These are phyloP conservation scores for Metarhizium sp. DNA, from an alignment of 2,329 filamentous ascomycete species.

Conservation along the genomic window DNA sequence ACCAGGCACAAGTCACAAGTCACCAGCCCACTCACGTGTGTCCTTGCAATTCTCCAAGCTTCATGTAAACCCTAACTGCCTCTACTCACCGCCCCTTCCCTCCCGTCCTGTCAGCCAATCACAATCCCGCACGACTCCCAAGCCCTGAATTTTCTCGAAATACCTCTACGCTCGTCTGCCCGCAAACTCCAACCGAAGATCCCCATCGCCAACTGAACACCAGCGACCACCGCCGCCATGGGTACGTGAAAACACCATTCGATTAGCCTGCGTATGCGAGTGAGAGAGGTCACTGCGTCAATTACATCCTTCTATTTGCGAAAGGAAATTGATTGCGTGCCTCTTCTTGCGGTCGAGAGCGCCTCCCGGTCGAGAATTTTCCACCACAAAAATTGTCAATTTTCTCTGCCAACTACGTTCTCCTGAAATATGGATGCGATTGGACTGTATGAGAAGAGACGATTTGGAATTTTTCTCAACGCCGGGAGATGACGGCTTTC, in stretches of 20 bases:
- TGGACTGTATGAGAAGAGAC: neutral
- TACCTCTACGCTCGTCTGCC: constrained; percentile 8
- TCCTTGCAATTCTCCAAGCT: neutral
- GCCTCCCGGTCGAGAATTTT: constrained; percentile 4
- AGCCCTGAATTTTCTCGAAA: constrained; percentile 21
- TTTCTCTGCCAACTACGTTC: constrained; percentile 8
- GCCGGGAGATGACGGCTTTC: constrained; percentile 8
- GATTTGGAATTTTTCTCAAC: constrained; percentile 13
- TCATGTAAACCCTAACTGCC: constrained; percentile 34
- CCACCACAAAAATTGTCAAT: neutral
- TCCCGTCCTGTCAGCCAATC: constrained; percentile 6
- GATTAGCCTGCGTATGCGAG: constrained; percentile 39
- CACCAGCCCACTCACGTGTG: constrained; percentile 1
- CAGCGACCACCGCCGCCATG: constrained; percentile 44
- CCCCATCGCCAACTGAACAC: constrained; percentile 31
- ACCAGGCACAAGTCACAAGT: neutral
- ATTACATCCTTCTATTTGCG: neutral
- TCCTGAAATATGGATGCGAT: constrained; percentile 9
- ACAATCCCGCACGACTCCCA: constrained; percentile 9
- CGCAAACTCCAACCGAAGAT: constrained; percentile 19
- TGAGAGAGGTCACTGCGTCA: constrained; percentile 20
- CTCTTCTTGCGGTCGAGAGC: constrained; percentile 4
- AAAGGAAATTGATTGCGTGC: constrained; percentile 8
- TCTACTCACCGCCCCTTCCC: constrained; percentile 26
- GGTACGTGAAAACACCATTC: constrained; percentile 41